phyloP scores from a whole-genome alignment of 176 grass and related monocot genomes.

The Oryza nivara region DNA sequence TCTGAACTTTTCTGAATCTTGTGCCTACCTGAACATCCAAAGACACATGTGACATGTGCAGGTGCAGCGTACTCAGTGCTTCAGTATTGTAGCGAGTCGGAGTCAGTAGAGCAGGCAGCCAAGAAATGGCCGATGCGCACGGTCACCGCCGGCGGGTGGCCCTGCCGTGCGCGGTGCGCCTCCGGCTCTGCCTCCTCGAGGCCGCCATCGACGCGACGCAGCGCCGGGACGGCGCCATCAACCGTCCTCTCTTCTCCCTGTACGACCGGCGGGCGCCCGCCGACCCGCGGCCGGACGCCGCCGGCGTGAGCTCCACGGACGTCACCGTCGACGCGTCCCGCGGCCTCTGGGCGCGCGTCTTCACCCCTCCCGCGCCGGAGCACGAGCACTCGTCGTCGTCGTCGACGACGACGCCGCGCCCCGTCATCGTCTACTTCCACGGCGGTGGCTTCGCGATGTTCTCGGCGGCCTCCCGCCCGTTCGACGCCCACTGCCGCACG shows the following conservation, averaged over 20 bases:
- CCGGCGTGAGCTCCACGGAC: slow-evolving; percentile 50
- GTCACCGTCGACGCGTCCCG: slow-evolving; percentile 57
- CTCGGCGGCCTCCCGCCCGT: slow-evolving; percentile 33
- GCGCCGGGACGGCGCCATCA: slow-evolving; percentile 61
- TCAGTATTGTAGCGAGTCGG: too few species aligned
- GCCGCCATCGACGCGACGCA: slow-evolving; percentile 33
- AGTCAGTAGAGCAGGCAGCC: too few species aligned
- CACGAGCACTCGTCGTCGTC: too few species aligned
- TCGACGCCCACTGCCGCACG: slow-evolving; percentile 58
- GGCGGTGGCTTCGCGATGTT: slow-evolving; percentile 71
- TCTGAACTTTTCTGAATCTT: too few species aligned
- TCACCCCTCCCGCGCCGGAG: neutral
- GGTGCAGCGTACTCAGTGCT: too few species aligned
- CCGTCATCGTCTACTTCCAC: slow-evolving; percentile 75
- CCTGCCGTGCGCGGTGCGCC: slow-evolving; percentile 35
- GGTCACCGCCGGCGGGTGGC: neutral
- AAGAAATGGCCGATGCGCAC: neutral
- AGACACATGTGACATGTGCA: too few species aligned
- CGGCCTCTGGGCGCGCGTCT: slow-evolving; percentile 60
- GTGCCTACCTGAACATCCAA: too few species aligned
- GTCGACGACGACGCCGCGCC: slow-evolving; percentile 3
- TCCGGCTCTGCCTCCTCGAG: slow-evolving; percentile 32
- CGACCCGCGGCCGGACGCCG: slow-evolving; percentile 14
- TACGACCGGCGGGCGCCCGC: slow-evolving; percentile 41
- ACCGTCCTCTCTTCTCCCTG: slow-evolving; percentile 58